Conservation (phyloP, 1,139 yeast species). For the Scheffersomyces stambukii region DNA sequence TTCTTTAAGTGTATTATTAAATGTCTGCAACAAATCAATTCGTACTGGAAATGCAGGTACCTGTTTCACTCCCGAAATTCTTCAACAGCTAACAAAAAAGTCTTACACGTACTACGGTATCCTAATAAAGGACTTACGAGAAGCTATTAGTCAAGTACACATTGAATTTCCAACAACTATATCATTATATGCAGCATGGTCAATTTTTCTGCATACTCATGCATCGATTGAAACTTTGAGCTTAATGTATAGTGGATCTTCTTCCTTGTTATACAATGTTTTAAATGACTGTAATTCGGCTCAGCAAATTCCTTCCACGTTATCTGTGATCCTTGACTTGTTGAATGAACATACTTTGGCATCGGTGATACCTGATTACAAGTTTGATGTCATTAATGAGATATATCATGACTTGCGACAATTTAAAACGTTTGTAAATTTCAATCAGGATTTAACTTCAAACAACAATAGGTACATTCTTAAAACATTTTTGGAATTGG, state of each 20-base stretch:
- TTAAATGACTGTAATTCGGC: slow-evolving; percentile 18
- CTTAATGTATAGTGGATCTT: slow-evolving; percentile 33
- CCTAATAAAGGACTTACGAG: slow-evolving; percentile 30
- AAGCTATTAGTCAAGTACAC: slow-evolving; percentile 26
- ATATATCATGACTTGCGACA: slow-evolving; percentile 20
- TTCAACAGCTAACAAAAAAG: slow-evolving; percentile 27
- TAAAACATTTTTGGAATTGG: slow-evolving; percentile 22
- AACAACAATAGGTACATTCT: slow-evolving; percentile 11
- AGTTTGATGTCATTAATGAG: slow-evolving; percentile 25
- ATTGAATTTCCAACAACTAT: slow-evolving; percentile 36
- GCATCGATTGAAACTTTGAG: slow-evolving; percentile 31
- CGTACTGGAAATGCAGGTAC: slow-evolving; percentile 12
- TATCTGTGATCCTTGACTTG: slow-evolving; percentile 21
- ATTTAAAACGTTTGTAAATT: slow-evolving; percentile 19
- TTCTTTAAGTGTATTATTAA: slow-evolving; percentile 31
- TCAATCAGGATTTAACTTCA: slow-evolving; percentile 11
- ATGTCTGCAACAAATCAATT: slow-evolving; percentile 12
- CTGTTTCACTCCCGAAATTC: slow-evolving; percentile 26
- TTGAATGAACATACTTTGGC: slow-evolving; percentile 24
- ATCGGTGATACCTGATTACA: slow-evolving; percentile 32
- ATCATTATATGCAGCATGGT: slow-evolving; percentile 36
- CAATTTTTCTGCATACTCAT: slow-evolving; percentile 31
- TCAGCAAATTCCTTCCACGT: slow-evolving; percentile 22
- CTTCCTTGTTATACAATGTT: slow-evolving; percentile 27
- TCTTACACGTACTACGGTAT: slow-evolving; percentile 33